Base-by-base conservation (phyloP, 1,284 basidiomycete genomes). In the Gymnopus androsaceus region DNA sequence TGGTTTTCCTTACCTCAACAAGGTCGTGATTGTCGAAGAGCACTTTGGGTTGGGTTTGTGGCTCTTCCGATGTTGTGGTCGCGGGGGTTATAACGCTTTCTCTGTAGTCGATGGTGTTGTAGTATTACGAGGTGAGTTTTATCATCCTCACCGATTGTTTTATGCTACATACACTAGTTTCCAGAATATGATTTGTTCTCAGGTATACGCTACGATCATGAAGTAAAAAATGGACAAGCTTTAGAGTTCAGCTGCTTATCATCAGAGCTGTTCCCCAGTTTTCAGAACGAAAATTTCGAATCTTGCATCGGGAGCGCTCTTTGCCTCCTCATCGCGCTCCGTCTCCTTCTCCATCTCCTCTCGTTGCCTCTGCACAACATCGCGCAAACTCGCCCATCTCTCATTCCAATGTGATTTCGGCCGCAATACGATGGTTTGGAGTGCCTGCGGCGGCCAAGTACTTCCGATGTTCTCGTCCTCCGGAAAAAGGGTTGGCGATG, bases 341-440 rank as follows among this genome's bases (percentile, higher is more conserved):
- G 14, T 8, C 17, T 28, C 15, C 30, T 51, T 28, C 37, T n/a
- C 25, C 4, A 25, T 21, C 4, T 9, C 30, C 23, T 45, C 51
- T 17, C 42, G 19, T 15, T 27, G 31, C 19, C 41, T 53, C 33
- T 45, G 27, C 17, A 45, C 31, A 17, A 53, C 51, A 15, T 44
- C 51, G 15, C 41, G 19, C 9, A 53, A 25, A 53, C 51, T 53
- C 14, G 45, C 41, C 51, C 51, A 53, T 45, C 51, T 42, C 23
- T 53, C 51, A 8, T 45, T 37, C 51, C 51, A 53, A 1, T 23
- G 41, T 37, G 42, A 12, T 12, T 53, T 53, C 19, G 51, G 51
- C 12, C 51, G 23, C 30, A 53, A 17, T 37, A 53, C 23, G 25
- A 53, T 42, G 6, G 33, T 45, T 1, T 21, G 41, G 12, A 53